A percentile compares a stretch with the other conserved stretches of the same genome.
These are phyloP conservation scores for Kwoniella bestiolae DNA, from an alignment of 768 basidiomycete genomes.

Conservation along the genomic window DNA sequence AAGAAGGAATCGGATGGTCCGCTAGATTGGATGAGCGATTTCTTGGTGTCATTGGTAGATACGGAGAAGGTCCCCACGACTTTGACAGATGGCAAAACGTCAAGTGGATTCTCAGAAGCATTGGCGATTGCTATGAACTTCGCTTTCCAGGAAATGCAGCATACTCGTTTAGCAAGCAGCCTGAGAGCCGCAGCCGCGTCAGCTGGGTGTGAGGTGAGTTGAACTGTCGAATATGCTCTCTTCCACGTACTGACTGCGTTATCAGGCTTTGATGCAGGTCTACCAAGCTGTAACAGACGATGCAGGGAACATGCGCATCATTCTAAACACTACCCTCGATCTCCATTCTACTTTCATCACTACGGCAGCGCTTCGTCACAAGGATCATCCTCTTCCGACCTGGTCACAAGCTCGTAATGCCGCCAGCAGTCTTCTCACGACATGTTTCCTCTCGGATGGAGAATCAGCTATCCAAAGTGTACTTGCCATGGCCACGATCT, in stretches of 20 bases:
- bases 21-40: conserved; percentile 70
- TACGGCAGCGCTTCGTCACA: conserved; percentile 61
- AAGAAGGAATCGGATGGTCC: conserved; percentile 35
- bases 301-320: background rate
- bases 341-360: conserved; percentile 64
- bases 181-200: conserved; percentile 68
- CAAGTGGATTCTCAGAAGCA: conserved; percentile 65
- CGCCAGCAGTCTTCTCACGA: conserved; percentile 59
- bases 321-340: conserved; percentile 59
- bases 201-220: conserved; percentile 68
- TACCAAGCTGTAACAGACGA: conserved; percentile 25
- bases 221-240: background rate
- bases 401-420: conserved; percentile 61
- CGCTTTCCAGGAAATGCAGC: conserved; percentile 79
- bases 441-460: conserved; percentile 57
- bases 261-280: conserved; percentile 32
- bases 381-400: conserved; percentile 56
- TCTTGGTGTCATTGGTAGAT: conserved; percentile 61
- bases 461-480: conserved; percentile 45
- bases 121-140: conserved; percentile 74
- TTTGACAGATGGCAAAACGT: background rate
- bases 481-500: conserved; percentile 36
- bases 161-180: conserved; percentile 67
- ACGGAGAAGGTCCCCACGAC: background rate
- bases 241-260: background rate